Evolutionary conservation across 2,329 filamentous ascomycete genomes (phyloP).

Genomic region (Drechslerella coelobrocha): DNA sequence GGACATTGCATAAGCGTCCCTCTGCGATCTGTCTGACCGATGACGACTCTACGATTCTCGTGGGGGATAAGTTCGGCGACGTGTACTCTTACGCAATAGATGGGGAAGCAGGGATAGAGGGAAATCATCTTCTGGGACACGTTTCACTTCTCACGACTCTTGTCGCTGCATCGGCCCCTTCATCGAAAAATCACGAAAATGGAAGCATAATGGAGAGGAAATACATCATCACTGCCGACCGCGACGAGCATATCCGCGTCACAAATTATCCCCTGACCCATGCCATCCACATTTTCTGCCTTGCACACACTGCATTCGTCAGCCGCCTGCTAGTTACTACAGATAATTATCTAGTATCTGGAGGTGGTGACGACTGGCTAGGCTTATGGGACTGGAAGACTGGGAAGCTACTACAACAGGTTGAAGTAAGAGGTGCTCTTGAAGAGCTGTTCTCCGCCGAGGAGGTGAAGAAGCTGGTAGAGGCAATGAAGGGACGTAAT

Average conservation of each 20-base stretch:
- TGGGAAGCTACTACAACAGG: constrained; percentile 64
- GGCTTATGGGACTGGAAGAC: constrained; percentile 82
- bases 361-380: constrained; percentile 81
- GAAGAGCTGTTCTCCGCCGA: constrained; percentile 17
- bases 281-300: constrained; percentile 85
- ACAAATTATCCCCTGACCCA: constrained; percentile 58
- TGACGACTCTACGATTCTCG: constrained; percentile 75
- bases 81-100: constrained; percentile 73
- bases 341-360: constrained; percentile 75
- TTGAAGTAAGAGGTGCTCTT: constrained; percentile 63
- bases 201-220: constrained; percentile 59
- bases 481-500: constrained; percentile 56
- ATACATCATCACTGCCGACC: constrained; percentile 72
- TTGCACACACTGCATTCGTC: constrained; percentile 87
- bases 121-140: constrained; percentile 82
- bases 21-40: constrained; percentile 75
- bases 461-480: constrained; percentile 8
- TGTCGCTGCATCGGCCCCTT: constrained; percentile 60
- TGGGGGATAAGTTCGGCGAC: constrained; percentile 95
- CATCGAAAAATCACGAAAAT: constrained; percentile 51
- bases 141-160: constrained; percentile 92
- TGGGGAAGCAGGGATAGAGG: constrained; percentile 61
- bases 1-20: constrained; percentile 86
- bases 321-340: constrained; percentile 73
- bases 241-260: constrained; percentile 87